phyloP scores from a whole-genome alignment of 345 rosid species.

The Salix exigua region DNA sequence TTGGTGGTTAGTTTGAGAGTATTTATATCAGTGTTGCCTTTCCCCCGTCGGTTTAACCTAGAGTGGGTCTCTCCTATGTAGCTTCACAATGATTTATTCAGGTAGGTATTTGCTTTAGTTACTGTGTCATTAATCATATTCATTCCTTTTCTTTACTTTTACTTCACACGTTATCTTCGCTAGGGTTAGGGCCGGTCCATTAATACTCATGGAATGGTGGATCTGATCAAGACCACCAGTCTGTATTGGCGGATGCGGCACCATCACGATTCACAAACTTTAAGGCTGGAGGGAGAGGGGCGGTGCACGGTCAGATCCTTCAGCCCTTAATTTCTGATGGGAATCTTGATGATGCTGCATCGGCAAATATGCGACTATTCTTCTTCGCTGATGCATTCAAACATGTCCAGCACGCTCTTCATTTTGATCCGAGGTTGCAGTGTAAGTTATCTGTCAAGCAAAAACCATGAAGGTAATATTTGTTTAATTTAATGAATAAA shows the following conservation, averaged over 20 bases:
- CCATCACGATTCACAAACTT: conserved; percentile 47
- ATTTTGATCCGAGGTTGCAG: background rate
- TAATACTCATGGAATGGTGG: background rate
- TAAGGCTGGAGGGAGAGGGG: conserved; percentile 1
- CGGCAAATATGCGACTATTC: conserved; percentile 38
- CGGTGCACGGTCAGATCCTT: background rate
- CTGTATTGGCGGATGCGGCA: conserved; percentile 42
- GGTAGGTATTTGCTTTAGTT: conserved; percentile 14
- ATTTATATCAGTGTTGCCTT: background rate
- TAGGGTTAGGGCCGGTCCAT: conserved; percentile 15
- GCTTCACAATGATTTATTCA: conserved; percentile 13
- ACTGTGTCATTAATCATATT: background rate
- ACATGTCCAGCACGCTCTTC: background rate
- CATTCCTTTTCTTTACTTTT: background rate
- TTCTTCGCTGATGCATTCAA: background rate
- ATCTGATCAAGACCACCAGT: conserved; percentile 16
- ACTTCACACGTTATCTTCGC: background rate
- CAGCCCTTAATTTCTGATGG: conserved; percentile 27
- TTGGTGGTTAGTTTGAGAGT: background rate
- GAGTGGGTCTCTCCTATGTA: conserved; percentile 11
- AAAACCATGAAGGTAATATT: background rate
- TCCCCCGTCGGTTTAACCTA: background rate
- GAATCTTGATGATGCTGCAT: conserved; percentile 74
- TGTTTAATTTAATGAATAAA: background rate
- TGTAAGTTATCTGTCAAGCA: background rate